Percentiles rank a stretch among this genome's conserved stretches.
Conservation (phyloP, 345 rosid species). For the Boechera stricta region DNA sequence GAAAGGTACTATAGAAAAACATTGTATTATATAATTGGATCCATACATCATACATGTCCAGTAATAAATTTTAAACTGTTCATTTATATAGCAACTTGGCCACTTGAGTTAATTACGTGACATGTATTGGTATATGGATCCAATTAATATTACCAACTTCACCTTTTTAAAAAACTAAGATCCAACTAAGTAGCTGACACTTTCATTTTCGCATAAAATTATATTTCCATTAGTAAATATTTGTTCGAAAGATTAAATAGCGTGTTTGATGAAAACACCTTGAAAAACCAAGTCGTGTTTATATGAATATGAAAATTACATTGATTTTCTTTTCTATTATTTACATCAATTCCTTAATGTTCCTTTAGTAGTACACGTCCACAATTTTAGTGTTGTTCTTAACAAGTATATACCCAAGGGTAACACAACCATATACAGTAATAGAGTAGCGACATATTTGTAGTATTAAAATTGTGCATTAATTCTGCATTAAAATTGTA, state of each 20-base stretch:
- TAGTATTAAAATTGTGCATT: too few species aligned
- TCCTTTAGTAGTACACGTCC: too few species aligned
- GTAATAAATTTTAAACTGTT: slow-evolving; percentile 25
- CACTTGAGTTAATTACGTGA: slow-evolving; percentile 35
- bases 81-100: slow-evolving; percentile 35
- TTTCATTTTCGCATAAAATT: slow-evolving; percentile 7
- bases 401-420: too few species aligned
- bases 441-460: too few species aligned
- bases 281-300: too few species aligned
- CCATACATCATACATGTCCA: slow-evolving; percentile 30
- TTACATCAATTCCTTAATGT: too few species aligned
- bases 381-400: too few species aligned
- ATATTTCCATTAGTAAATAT: neutral
- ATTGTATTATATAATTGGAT: slow-evolving; percentile 5
- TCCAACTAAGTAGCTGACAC: slow-evolving; percentile 42
- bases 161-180: neutral
- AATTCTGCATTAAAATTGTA: neutral
- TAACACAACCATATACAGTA: too few species aligned
- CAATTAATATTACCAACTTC: slow-evolving; percentile 24
- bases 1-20: slow-evolving; percentile 12
- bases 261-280: too few species aligned
- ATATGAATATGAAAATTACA: too few species aligned
- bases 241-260: neutral
- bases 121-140: neutral
- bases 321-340: too few species aligned